Conservation (phyloP, 2,329 filamentous ascomycete species). For the Penicillium sumatraense region DNA sequence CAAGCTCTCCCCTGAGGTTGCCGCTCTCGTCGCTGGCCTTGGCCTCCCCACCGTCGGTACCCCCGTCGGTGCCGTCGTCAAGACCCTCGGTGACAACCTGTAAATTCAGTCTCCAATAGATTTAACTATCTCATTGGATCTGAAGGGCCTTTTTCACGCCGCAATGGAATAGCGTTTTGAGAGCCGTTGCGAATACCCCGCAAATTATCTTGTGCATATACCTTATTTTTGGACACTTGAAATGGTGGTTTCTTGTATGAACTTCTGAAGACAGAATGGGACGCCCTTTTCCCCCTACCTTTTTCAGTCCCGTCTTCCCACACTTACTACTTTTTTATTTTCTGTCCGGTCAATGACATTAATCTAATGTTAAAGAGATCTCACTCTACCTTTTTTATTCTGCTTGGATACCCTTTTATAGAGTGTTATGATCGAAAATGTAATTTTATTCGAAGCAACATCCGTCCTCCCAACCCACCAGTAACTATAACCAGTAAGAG, state of each 20-base stretch:
- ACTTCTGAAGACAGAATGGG: constrained; percentile 12
- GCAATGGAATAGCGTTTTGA: constrained; percentile 26
- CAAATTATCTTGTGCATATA: constrained; percentile 23
- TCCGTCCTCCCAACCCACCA: no score
- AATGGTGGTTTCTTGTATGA: constrained; percentile 21
- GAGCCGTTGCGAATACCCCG: constrained; percentile 20
- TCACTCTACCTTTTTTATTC: not conserved
- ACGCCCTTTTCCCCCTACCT: no score
- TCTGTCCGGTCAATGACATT: constrained; percentile 19
- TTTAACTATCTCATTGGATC: constrained; percentile 5
- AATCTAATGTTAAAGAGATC: constrained; percentile 12
- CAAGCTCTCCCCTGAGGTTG: constrained; percentile 36
- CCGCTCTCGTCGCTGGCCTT: constrained; percentile 33
- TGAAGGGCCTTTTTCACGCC: constrained; percentile 22
- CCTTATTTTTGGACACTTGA: constrained; percentile 15
- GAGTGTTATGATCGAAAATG: not conserved
- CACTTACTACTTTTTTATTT: constrained; percentile 15
- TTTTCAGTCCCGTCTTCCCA: constrained; percentile 10
- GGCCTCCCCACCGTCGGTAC: constrained; percentile 32
- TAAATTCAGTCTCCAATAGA: no score
- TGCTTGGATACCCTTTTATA: constrained; percentile 3
- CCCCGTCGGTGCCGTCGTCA: constrained; percentile 33
- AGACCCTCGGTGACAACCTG: constrained; percentile 31
- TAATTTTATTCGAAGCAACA: not conserved
- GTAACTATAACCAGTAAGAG: no score